These are phyloP conservation scores for Candida gigantensis DNA, from an alignment of 1,139 yeast species.

Conservation along the genomic window DNA sequence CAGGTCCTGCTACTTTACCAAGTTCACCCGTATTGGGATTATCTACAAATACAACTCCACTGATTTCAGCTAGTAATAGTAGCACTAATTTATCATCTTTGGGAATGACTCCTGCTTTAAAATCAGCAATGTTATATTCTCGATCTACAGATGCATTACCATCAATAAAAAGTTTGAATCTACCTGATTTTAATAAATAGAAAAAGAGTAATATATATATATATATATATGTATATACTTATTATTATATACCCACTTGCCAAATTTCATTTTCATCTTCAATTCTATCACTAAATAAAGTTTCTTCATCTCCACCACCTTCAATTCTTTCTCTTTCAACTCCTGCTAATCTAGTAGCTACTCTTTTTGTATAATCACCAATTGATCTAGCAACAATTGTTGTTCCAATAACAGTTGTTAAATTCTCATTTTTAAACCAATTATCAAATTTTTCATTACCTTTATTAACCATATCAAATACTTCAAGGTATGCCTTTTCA, in stretches of 20 bases:
- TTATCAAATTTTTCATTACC: conserved; percentile 53
- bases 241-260: conserved; percentile 67
- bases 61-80: conserved; percentile 45
- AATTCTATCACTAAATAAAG: conserved; percentile 78
- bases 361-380: conserved; percentile 86
- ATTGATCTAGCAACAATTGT: conserved; percentile 68
- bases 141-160: conserved; percentile 33
- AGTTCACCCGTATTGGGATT: conserved; percentile 59
- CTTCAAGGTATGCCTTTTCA: conserved; percentile 81
- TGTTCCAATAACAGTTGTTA: conserved; percentile 47
- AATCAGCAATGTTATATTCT: conserved; percentile 12
- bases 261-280: conserved; percentile 88
- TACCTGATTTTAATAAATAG: conserved; percentile 18
- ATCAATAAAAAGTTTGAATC: conserved; percentile 50
- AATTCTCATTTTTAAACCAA: conserved; percentile 52
- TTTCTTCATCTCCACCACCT: conserved; percentile 90
- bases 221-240: conserved; percentile 1
- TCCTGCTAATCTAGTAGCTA: conserved; percentile 76
- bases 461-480: conserved; percentile 75
- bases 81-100: conserved; percentile 44
- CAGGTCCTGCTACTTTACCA: conserved; percentile 40
- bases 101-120: conserved; percentile 28
- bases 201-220: background rate
- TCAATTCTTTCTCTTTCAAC: conserved; percentile 84
- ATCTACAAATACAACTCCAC: conserved; percentile 44